Evolutionary conservation across 352 stramenopile species (phyloP), one percentile per base, ranked within the genome.

Genomic region (Globisporangium ultimum): DNA sequence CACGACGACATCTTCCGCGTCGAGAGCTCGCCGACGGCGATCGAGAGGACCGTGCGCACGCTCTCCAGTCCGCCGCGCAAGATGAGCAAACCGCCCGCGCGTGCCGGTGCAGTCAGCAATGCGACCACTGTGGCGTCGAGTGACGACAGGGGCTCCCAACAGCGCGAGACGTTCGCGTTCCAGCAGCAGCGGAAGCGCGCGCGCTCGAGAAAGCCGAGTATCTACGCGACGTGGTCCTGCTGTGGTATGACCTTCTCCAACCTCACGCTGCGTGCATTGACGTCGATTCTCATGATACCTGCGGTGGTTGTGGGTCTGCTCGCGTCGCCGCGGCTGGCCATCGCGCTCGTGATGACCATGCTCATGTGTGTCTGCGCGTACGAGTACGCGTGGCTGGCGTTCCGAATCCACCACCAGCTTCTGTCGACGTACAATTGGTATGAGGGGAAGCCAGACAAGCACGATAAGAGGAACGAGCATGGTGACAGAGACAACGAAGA

Each of bases 341-440:
- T 72, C 12, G 60, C 71, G 6, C 11, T 67, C 34, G 32, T 77
- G 15, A 70, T 58, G 0, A 60, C 63, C 13, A 57, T 69, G 20
- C 17, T 76, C 11, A 34, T 77, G 43, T 79, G 71, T 28, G 45
- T 87, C 9, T 74, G 74, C 55, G 62, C 62, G 42, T 84, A 81
- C 58, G 77, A 87, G 55, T 80, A 80, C 34, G 63, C 72, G 20
- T 87, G 77, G 77, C 55, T 87, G 15, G 75, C 74, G 14, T 76
- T 78, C 54, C 72, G 70, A 11, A 80, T 87, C 55, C 69, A 77
- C 41, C 56, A 67, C 28, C 69, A 79, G 49, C 63, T 84, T 32
- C 48, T 80, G 18, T 54, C 56, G 15, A 84, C 72, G 13, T 78
- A 72, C 45, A 60, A 73, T 47, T 80, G 68, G 66, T 80, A 80